Base-by-base conservation (phyloP, 306 rosid genomes). In the Pyrus bretschneideri region DNA sequence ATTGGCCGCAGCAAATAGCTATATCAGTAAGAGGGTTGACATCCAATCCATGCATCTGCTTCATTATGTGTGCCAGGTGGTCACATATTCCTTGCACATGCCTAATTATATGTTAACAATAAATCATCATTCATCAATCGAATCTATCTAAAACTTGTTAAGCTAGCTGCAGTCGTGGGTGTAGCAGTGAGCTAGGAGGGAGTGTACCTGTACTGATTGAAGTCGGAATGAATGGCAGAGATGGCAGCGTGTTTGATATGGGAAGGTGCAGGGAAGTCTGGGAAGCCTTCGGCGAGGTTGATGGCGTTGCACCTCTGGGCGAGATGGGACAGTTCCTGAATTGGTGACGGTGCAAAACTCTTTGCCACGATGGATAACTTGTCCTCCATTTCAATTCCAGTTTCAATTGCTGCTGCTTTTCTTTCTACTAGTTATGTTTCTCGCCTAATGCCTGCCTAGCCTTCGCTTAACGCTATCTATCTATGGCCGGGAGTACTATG, bases 211-310 rank as follows among this genome's bases (percentile, higher is more conserved):
- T 91, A 91, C 73, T 91, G 96, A 76, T 89, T 93, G 86, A 87
- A 86, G 80, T 93, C 93, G 54, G 94, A 85, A 55, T 81, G 71
- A 73, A 93, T 93, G 78, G 98, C 97, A 5, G 89, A 82, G 80
- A 90, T 75, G 83, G 98, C 97, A 11, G 96, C 91, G 69, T 74
- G 38, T 91, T 91, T 93, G 0, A 91, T 35, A 68, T 79, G 81
- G 79, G 76, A 31, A 35, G 98, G 88, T 0, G 98, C 93, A 4
- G 98, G 93, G 89, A 93, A 93, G 83, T 91, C 92, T 17, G 96
- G 94, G 81, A 86, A 89, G 75, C 98, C 98, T 82, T 91, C 97
- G 19, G 97, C 97, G 63, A 93, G 92, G 80, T 90, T 93, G 85
- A 93, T 85, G 74, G 96, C 96, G 72, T 86, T 88, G 87, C 86